A percentile compares a stretch with the other conserved stretches of the same genome.
phyloP scores from a whole-genome alignment of 2,329 filamentous ascomycete species.

The Pseudogymnoascus sp. region DNA sequence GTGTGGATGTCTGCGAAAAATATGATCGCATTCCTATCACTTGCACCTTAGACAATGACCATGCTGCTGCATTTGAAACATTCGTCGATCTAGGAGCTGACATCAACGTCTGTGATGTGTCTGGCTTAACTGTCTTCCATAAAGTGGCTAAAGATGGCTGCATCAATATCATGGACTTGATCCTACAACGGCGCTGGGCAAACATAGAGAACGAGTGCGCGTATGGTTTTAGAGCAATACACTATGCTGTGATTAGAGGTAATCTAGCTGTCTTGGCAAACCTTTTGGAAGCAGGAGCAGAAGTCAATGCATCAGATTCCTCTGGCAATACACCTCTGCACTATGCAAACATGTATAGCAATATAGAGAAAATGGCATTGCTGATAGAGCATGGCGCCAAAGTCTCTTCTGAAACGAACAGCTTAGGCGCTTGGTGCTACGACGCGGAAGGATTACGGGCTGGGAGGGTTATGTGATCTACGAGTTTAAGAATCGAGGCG shows the following conservation, averaged over 20 bases:
- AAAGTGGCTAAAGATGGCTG: background rate
- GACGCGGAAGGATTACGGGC: background rate
- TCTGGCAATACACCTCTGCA: conserved; percentile 13
- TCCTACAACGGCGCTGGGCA: background rate
- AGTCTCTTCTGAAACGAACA: conserved; percentile 6
- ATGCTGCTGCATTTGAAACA: background rate
- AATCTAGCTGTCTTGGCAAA: background rate
- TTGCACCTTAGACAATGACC: background rate
- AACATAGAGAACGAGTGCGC: background rate
- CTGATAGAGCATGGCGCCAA: conserved; percentile 9
- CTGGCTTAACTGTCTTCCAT: background rate
- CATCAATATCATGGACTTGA: background rate
- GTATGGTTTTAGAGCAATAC: background rate
- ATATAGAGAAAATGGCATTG: background rate
- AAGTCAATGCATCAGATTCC: conserved; percentile 1
- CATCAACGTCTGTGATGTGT: background rate
- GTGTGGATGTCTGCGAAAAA: background rate
- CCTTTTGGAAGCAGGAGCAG: background rate
- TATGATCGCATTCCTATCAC: background rate
- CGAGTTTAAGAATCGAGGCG: background rate
- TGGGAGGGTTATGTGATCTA: background rate
- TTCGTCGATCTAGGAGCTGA: background rate
- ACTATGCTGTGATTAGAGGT: conserved; percentile 5
- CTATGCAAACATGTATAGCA: conserved; percentile 11
- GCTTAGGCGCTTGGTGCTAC: background rate